Evolutionary conservation across 352 stramenopile species (phyloP), one percentile per base, ranked within the genome.

Genomic region (Globisporangium spinosum): DNA sequence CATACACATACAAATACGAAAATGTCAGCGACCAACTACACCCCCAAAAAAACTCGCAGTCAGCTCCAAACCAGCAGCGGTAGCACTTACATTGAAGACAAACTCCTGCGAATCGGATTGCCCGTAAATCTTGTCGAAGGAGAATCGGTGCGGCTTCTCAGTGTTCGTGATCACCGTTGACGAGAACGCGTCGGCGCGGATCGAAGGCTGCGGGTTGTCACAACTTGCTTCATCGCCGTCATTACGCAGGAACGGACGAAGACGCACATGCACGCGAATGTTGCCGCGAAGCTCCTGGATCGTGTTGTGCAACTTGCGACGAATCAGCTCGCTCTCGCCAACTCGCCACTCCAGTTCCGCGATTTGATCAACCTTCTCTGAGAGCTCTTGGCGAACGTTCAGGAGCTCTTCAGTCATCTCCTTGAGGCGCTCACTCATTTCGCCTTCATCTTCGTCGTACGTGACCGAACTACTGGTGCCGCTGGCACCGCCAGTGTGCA

Each of bases 221-320:
- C 68, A 75, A 13, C 61, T 49, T 2, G 58, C 77, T 76, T 94
- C 82, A 15, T 71, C 67, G 29, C 87, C 83, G 62, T 98, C 94
- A 23, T 89, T 94, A 20, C 84, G 82, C 60, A 98, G 64, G 66
- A 98, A 94, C 12, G 96, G 97, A 59, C 97, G 87, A 72, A 99
- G 74, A 2, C 97, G 84, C 12, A 97, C 96, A 73, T 98, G 98
- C 3, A 99, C 98, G 40, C 98, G 93, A 71, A 99, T 98, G 70
- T 99, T 99, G 49, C 98, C 98, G 25, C 98, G 90, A 27, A 99
- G 82, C 70, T 99, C 98, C 80, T 99, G 97, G 55, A 99, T 98
- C n/a, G 90, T 93, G 81, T 99, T 99, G 83, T 99, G 98, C 72
- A 99, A 87, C 62, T 98, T 93, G 20, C 97, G 85, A 5, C 98